These are phyloP conservation scores for Rhododendron ovatum DNA, from an alignment of 148 eudicot species.

Conservation along the genomic window DNA sequence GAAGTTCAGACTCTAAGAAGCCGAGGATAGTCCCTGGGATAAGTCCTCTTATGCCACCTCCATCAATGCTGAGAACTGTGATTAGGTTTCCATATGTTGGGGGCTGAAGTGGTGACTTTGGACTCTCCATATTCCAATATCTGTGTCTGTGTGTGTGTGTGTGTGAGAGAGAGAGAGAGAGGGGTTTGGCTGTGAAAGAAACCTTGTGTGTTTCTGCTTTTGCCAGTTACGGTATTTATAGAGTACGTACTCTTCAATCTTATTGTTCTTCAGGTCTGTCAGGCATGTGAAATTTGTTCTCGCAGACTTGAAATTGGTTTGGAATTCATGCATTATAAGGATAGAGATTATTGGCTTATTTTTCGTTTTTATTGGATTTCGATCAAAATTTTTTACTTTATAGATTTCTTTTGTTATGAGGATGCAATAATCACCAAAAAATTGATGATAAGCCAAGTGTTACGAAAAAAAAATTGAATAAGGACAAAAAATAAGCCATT, in stretches of 20 bases:
- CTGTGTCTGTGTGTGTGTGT: no score
- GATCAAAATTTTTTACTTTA: no score
- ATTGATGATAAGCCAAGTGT: no score
- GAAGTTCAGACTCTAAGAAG: conserved; percentile 26
- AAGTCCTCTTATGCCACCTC: conserved; percentile 35
- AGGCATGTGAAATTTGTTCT: no score
- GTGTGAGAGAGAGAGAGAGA: not conserved
- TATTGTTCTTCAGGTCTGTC: not conserved
- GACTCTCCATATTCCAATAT: conserved; percentile 7
- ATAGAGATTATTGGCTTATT: no score
- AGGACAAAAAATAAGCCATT: no score
- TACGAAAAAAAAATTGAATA: no score
- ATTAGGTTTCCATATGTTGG: conserved; percentile 28
- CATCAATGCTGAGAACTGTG: conserved; percentile 31
- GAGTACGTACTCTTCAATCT: not conserved
- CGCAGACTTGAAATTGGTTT: no score
- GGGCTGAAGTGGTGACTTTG: conserved; percentile 26
- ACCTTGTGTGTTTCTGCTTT: not conserved
- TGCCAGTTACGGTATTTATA: not conserved
- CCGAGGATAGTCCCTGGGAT: conserved; percentile 29
- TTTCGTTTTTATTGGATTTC: no score
- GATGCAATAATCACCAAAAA: no score
- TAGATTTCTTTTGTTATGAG: no score
- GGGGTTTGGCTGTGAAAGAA: not conserved
- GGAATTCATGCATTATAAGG: no score